A percentile compares a stretch with the other conserved stretches of the same genome.
Evolutionary conservation across 208 protist species (phyloP).

Genomic region (Phytomonas serpens): DNA sequence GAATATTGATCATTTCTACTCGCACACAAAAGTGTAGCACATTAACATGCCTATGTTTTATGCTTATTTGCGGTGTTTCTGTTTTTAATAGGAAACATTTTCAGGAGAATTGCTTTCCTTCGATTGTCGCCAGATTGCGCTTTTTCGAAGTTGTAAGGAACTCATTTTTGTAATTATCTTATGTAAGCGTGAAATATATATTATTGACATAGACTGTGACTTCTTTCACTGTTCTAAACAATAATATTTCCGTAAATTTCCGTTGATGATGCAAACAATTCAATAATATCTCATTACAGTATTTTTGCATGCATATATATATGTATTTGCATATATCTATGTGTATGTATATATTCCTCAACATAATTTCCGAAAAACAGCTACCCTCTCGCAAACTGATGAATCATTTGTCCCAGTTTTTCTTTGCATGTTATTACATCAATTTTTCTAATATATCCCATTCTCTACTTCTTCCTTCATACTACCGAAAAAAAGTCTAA

Average conservation of each 20-base stretch:
- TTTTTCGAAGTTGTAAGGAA: neutral
- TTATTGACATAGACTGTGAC: neutral
- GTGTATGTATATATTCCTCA: neutral
- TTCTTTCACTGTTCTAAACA: neutral
- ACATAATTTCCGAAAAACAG: neutral
- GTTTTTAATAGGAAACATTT: neutral
- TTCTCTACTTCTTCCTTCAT: neutral
- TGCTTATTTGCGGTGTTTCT: neutral
- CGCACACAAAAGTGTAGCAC: neutral
- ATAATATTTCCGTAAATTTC: neutral
- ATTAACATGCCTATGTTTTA: neutral
- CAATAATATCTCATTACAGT: neutral
- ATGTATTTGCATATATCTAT: neutral
- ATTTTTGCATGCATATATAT: neutral
- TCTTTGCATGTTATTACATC: neutral
- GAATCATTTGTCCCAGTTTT: slow-evolving; percentile 4
- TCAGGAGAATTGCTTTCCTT: neutral
- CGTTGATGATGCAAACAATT: neutral
- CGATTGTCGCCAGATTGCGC: neutral
- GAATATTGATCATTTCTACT: neutral
- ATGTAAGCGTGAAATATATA: neutral
- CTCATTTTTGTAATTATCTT: neutral
- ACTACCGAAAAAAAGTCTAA: neutral
- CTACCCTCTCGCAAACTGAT: neutral
- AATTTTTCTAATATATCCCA: neutral